Percentiles rank a stretch among this genome's conserved stretches.
These are phyloP conservation scores for Gliomastix tumulicola DNA, from an alignment of 2,329 filamentous ascomycete species.

Conservation along the genomic window DNA sequence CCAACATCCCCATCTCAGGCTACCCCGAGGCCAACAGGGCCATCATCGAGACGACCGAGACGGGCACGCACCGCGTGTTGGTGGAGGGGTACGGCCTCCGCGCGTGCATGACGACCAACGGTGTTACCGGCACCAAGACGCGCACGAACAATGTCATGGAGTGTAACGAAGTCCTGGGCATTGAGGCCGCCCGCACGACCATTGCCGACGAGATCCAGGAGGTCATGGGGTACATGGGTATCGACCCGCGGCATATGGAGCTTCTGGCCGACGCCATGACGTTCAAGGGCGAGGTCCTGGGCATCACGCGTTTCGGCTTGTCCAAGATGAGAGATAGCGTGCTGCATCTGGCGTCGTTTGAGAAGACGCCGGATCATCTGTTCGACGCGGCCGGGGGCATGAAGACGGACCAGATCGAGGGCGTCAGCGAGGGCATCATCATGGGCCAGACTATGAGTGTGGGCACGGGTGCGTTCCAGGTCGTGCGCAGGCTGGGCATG, in stretches of 20 bases:
- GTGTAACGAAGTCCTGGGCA: conserved; percentile 77
- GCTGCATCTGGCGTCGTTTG: conserved; percentile 88
- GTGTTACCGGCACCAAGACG: conserved; percentile 71
- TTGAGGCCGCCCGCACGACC: conserved; percentile 85
- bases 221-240: conserved; percentile 92
- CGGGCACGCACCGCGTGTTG: conserved; percentile 63
- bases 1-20: conserved; percentile 79
- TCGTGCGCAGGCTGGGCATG: conserved; percentile 71
- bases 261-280: conserved; percentile 98
- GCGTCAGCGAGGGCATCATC: conserved; percentile 94
- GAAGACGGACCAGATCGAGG: conserved; percentile 88
- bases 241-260: conserved; percentile 97
- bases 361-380: conserved; percentile 96
- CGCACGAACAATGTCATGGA: conserved; percentile 88
- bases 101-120: conserved; percentile 87
- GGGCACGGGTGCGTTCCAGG: conserved; percentile 87
- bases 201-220: conserved; percentile 82
- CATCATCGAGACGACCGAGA: conserved; percentile 77
- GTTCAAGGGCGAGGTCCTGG: conserved; percentile 93
- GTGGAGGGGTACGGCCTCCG: conserved; percentile 93
- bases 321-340: conserved; percentile 96
- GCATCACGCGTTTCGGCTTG: conserved; percentile 92
- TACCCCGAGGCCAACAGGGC: conserved; percentile 81
- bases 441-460: conserved; percentile 93
- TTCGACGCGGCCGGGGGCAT: conserved; percentile 91